phyloP scores from a whole-genome alignment of 1,284 basidiomycete genomes.

The Termitomyces sp. region DNA sequence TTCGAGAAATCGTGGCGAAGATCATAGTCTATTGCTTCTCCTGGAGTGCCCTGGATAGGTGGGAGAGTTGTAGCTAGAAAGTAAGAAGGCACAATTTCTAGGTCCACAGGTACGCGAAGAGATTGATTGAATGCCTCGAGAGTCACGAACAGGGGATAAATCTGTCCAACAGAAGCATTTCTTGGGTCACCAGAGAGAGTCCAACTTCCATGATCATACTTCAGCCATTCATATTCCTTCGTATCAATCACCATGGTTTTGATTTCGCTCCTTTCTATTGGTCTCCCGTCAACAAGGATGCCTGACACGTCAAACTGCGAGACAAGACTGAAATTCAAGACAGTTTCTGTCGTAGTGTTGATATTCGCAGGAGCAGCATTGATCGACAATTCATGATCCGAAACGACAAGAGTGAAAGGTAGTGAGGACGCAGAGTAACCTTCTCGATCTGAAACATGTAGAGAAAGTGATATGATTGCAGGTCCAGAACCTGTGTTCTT shows the following conservation, averaged over 20 bases:
- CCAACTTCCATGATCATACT: conserved; percentile 49
- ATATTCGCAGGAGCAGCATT: conserved; percentile 49
- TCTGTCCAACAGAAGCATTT: conserved; percentile 25
- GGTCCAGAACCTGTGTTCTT: conserved; percentile 33
- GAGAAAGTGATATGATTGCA: conserved; percentile 41
- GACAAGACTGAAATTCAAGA: conserved; percentile 54
- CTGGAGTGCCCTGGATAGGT: conserved; percentile 45
- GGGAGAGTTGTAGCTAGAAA: conserved; percentile 59
- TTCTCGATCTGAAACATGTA: conserved; percentile 63
- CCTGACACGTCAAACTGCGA: conserved; percentile 58
- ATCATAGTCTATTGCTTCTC: conserved; percentile 39
- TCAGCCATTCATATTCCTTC: conserved; percentile 57
- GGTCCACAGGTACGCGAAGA: conserved; percentile 51
- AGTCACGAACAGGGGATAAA: conserved; percentile 51
- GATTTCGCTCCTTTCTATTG: conserved; percentile 51
- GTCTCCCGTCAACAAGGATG: conserved; percentile 54
- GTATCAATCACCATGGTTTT: conserved; percentile 51
- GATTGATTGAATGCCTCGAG: conserved; percentile 64
- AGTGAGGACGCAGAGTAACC: conserved; percentile 52
- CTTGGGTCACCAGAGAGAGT: conserved; percentile 65
- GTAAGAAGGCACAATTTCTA: conserved; percentile 65
- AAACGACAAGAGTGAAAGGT: conserved; percentile 54
- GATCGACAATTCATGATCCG: conserved; percentile 61
- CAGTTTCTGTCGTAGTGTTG: conserved; percentile 53
- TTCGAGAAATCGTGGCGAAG: conserved; percentile 52